Evolutionary conservation across 2,329 filamentous ascomycete species (phyloP).

Genomic region (Eutypa lata): DNA sequence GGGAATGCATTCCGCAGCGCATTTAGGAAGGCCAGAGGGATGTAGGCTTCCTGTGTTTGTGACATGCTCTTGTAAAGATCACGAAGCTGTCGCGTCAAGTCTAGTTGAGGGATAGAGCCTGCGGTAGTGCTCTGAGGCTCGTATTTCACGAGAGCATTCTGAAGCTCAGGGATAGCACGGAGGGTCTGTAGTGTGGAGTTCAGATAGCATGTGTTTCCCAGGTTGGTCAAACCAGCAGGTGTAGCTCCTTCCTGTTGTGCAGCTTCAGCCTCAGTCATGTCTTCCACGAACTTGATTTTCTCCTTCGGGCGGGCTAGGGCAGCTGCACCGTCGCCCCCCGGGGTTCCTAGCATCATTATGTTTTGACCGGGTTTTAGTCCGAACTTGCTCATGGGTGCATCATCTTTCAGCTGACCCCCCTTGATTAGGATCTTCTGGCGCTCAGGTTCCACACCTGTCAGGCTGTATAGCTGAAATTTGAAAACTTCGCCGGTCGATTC

Average conservation of each 20-base stretch:
- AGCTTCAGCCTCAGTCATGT: slow-evolving; percentile 93
- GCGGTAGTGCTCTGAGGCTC: slow-evolving; percentile 24
- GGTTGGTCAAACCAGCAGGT: slow-evolving; percentile 83
- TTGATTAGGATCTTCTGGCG: slow-evolving; percentile 96
- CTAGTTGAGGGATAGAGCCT: slow-evolving; percentile 50
- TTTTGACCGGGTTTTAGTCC: slow-evolving; percentile 80
- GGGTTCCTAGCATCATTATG: slow-evolving; percentile 97
- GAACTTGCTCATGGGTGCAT: slow-evolving; percentile 79
- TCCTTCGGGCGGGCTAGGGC: slow-evolving; percentile 72
- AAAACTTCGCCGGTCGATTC: slow-evolving; percentile 84
- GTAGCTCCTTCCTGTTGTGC: slow-evolving; percentile 80
- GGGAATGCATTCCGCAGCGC: slow-evolving; percentile 78
- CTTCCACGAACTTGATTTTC: slow-evolving; percentile 84
- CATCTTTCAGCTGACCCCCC: slow-evolving; percentile 92
- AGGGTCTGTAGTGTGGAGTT: slow-evolving; percentile 96
- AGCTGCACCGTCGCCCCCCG: slow-evolving; percentile 59
- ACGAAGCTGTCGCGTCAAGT: slow-evolving; percentile 74
- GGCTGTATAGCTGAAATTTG: slow-evolving; percentile 91
- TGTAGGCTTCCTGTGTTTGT: slow-evolving; percentile 82
- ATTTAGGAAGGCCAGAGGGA: slow-evolving; percentile 78
- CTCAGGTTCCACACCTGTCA: slow-evolving; percentile 93
- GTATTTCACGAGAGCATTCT: slow-evolving; percentile 69
- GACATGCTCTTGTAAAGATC: slow-evolving; percentile 87
- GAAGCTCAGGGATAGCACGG: slow-evolving; percentile 84
- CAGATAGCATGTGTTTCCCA: slow-evolving; percentile 97